A percentile compares a stretch with the other conserved stretches of the same genome.
Evolutionary conservation across 768 basidiomycete species (phyloP).

Genomic region (Mycena rosella): DNA sequence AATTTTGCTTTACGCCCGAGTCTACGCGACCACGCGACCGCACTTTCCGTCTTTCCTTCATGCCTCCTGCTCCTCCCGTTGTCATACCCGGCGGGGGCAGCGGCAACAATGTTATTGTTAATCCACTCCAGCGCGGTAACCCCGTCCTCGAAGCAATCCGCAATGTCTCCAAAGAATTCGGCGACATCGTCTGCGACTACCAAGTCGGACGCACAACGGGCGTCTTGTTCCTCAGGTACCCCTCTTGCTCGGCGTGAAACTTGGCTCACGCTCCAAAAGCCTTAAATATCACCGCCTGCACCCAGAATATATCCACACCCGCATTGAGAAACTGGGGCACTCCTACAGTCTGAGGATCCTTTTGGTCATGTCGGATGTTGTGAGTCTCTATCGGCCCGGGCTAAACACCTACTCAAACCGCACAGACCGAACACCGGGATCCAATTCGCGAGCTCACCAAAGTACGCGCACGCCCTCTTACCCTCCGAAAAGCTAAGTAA

Average conservation of each 20-base stretch:
- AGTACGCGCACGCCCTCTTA: conserved; percentile 48
- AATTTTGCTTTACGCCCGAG: too few species aligned
- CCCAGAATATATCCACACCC: conserved; percentile 94
- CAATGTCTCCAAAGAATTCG: conserved; percentile 94
- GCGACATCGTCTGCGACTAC: conserved; percentile 94
- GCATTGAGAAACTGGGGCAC: conserved; percentile 88
- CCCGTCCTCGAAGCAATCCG: conserved; percentile 89
- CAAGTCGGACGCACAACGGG: conserved; percentile 96
- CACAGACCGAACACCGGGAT: conserved; percentile 90
- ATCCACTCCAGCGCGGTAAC: conserved; percentile 85
- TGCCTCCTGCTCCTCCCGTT: conserved; percentile 58
- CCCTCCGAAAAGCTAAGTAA: conserved; percentile 15
- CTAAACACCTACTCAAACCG: conserved; percentile 1
- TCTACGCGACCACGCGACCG: conserved; percentile 10
- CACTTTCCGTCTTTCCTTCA: not conserved
- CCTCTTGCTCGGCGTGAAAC: not conserved
- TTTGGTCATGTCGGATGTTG: conserved; percentile 92
- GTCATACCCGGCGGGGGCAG: conserved; percentile 65
- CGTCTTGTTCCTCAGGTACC: conserved; percentile 90
- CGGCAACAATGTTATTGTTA: conserved; percentile 75
- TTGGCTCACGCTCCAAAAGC: conserved; percentile 54
- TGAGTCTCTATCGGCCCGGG: conserved; percentile 56
- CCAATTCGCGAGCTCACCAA: conserved; percentile 94
- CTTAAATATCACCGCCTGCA: conserved; percentile 96
- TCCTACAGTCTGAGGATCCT: conserved; percentile 88